Base-by-base conservation (phyloP, 2,329 filamentous ascomycete genomes). In the Hypoxylon sp. region DNA sequence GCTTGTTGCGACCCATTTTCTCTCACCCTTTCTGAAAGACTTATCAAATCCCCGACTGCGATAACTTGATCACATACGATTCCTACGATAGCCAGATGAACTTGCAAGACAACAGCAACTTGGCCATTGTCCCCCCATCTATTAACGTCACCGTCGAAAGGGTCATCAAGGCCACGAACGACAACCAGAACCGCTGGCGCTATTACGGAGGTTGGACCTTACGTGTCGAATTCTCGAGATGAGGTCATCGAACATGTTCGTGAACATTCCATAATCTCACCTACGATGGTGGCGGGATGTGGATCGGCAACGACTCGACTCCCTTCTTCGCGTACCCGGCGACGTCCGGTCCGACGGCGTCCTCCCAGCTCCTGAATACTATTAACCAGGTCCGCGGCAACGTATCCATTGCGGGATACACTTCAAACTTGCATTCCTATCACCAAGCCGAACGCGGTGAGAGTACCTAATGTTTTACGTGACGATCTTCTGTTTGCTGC, bases 401-500 rank as follows among this genome's bases (percentile, higher is more conserved):
- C 7, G 41, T 51, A 2, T 39, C 62, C 7, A 67, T 73, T 10
- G 58, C 63, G 1, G 65, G 48, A n/a, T 56, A 55, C n/a, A 34
- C 54, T 6, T 61, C 58, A 2, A 19, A 43, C 3, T 59, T 72
- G 6, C 58, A 49, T 4, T 57, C 59, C 0, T 72, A 70, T 32
- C 55, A 59, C 17, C 62, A 67, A 39, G 57, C 68, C n/a, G 60
- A 63, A 8, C 68, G 63, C 4, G 71, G 70, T 4, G 54, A 66
- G 8, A 65, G 64, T 6, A n/a, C n/a, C n/a, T n/a, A n/a, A 58
- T 70, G 41, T 50, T 69, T 10, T 73, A 67, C 53, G 61, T 70
- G 26, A 70, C 63, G 10, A 70, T 73, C 39, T 75, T 71, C 64
- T 74, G 65, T 64, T 67, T 76, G n/a, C 62, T 76, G 8, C 86